Percentiles rank a stretch among this genome's conserved stretches.
phyloP scores from a whole-genome alignment of 1,139 yeast species.

The Komagataea norvegica region DNA sequence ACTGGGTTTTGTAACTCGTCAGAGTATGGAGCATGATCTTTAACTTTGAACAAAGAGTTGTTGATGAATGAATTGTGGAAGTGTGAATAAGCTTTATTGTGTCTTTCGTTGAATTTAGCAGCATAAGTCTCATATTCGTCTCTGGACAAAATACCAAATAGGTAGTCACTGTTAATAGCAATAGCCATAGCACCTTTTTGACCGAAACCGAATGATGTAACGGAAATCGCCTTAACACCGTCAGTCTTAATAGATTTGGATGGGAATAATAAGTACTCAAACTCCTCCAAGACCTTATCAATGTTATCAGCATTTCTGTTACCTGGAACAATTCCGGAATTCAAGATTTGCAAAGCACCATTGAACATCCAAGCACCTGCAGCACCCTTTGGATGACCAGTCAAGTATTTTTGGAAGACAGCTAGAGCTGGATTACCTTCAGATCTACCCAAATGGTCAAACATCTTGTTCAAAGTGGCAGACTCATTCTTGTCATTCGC shows the following conservation, averaged over 20 bases:
- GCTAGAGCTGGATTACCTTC: slow-evolving; percentile 98
- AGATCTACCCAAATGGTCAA: slow-evolving; percentile 91
- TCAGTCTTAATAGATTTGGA: slow-evolving; percentile 90
- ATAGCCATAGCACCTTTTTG: slow-evolving; percentile 98
- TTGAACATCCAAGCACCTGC: slow-evolving; percentile 99
- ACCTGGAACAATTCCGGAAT: slow-evolving; percentile 95
- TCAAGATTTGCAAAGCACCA: slow-evolving; percentile 92
- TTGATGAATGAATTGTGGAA: slow-evolving; percentile 92
- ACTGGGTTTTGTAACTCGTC: slow-evolving; percentile 85
- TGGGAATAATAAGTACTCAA: slow-evolving; percentile 87
- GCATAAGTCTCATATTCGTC: slow-evolving; percentile 65
- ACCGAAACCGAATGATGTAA: slow-evolving; percentile 98
- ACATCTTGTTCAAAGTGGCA: slow-evolving; percentile 84
- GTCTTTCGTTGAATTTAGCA: slow-evolving; percentile 69
- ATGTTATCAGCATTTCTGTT: slow-evolving; percentile 97
- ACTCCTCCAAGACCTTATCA: slow-evolving; percentile 76
- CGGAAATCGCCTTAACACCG: slow-evolving; percentile 95
- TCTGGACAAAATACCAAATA: slow-evolving; percentile 76
- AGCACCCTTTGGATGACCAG: slow-evolving; percentile 99
- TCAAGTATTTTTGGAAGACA: slow-evolving; percentile 96
- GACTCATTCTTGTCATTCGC: slow-evolving; percentile 99
- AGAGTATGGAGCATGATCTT: slow-evolving; percentile 87
- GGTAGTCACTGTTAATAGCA: slow-evolving; percentile 88
- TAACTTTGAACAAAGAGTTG: slow-evolving; percentile 88
- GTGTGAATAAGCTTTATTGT: slow-evolving; percentile 89